Evolutionary conservation across 495 filamentous ascomycete species (phyloP), one percentile per base, ranked within the genome.

Genomic region (Monascus purpureus): DNA sequence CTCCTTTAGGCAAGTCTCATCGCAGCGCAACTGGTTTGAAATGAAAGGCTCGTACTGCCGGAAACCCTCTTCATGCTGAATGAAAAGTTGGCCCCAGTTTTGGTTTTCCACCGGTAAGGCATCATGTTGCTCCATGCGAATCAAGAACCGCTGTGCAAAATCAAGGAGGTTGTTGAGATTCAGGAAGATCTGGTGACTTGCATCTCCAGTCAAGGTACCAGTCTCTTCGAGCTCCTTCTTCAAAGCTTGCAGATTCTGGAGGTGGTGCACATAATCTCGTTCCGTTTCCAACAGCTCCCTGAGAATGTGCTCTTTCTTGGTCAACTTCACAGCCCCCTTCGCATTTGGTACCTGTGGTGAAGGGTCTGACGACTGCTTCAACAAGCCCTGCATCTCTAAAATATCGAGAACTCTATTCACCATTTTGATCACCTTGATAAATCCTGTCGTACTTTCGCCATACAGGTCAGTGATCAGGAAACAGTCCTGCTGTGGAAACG

Each of bases 181-280:
- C 36, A 94, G 65, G 60, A 97, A 97, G 41, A 97, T 93, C 47
- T 86, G 76, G 56, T 96, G 90, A 16, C 93, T 77, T 11, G 76
- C 70, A 53, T 97, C 92, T 31, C 90, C 87, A 3, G 85, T 75
- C 37, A 96, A 73, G 22, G 84, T 72, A 25, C 85, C 84, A 29
- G 80, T 83, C 43, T 87, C 75, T 46, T 95, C 84, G 19, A 96
- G 61, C 16, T 75, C 73, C 44, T 83, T 90, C 63, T 95, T 95
- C 36, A 96, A 72, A 31, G 86, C 79, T 47, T 96, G 87, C 12
- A 97, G 55, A 40, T 87, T 86, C 47, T 96, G 88, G 17, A 97
- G 64, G 59, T 96, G 87, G 45, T 96, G 88, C n/a, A 96, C 92
- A 41, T 97, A 97, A 49, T 93, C 92, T 25, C 90, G 77, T 52